Evolutionary conservation across 192 early-diverging fungal species (phyloP), one percentile per base, ranked within the genome.

Genomic region (Rhizophagus prolifer): DNA sequence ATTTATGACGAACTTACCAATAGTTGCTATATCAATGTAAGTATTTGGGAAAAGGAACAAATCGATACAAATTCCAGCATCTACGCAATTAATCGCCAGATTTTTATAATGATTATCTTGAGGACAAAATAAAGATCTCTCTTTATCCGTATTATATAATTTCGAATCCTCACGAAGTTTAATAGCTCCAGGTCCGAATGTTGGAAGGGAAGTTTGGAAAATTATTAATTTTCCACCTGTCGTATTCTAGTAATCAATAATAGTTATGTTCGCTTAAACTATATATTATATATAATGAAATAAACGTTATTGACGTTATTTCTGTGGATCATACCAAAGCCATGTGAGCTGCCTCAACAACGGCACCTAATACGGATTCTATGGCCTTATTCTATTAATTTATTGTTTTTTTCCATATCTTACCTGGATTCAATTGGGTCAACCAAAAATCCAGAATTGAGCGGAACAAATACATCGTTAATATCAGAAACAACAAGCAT

Each of bases 401-500:
- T 76, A 70, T 80, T 79, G 9, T 46, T 78, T 46, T 78, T 36
- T 76, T 41, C 8, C n/a, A 9, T 12, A 14, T 25, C 76, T 65
- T 87, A 86, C 85, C 80, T 89, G 68, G 96, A 94, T 78, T 94
- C 92, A 25, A 80, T 70, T 8, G 95, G 94, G 73, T 96, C 93
- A 3, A 96, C 97, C 34, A 96, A 85, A 72, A 98, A 93, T 41
- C 97, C 97, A 23, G 94, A 92, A 76, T 90, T 88, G 13, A 99
- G 81, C 2, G 97, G 97, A 21, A 97, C 94, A 89, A 99, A 99
- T 46, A 98, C 86, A 79, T 99, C 96, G 59, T 89, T 77, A 46
- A 97, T 82, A 78, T 99, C 97, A 0, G 94, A 87, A 7, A 98
- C 96, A 36, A 98, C 93, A 87, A 99, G 87, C 95, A 98, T 96